Percentiles rank a stretch among this genome's conserved stretches.
Conservation (phyloP, 164 flowering plant genomes). For the Vitis cinerea region DNA sequence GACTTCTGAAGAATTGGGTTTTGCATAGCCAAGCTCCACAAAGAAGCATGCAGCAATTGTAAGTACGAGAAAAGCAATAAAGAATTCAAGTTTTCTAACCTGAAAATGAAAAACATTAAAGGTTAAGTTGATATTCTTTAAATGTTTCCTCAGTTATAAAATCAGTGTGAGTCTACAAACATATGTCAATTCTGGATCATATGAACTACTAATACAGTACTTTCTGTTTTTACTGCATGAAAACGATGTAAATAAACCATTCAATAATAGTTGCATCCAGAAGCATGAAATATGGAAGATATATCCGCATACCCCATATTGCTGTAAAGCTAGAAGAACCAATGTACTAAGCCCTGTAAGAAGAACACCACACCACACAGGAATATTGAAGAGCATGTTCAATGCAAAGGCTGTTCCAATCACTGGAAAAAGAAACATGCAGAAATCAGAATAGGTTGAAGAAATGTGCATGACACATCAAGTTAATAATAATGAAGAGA, state of each 20-base stretch:
- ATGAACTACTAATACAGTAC: neutral
- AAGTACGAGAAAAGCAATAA: slow-evolving; percentile 78
- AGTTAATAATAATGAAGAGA: neutral
- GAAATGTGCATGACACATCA: neutral
- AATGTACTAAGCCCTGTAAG: slow-evolving; percentile 88
- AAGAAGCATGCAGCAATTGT: slow-evolving; percentile 90
- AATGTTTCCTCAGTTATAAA: neutral
- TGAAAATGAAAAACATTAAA: slow-evolving; percentile 20
- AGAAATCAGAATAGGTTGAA: neutral
- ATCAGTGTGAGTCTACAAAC: no score
- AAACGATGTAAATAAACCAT: neutral
- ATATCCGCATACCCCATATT: slow-evolving; percentile 75
- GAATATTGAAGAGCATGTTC: slow-evolving; percentile 87
- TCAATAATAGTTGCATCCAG: neutral
- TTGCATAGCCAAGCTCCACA: slow-evolving; percentile 80
- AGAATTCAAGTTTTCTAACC: slow-evolving; percentile 92
- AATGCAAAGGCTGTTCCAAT: slow-evolving; percentile 95
- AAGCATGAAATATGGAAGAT: neutral
- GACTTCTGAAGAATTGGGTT: slow-evolving; percentile 69
- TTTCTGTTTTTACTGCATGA: no score
- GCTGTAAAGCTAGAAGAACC: slow-evolving; percentile 80
- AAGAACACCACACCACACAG: slow-evolving; percentile 89
- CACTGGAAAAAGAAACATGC: slow-evolving; percentile 40
- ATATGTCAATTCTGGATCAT: neutral
- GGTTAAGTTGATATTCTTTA: neutral